Conservation (phyloP, 2,329 filamentous ascomycete species). For the Fusarium penzigii region DNA sequence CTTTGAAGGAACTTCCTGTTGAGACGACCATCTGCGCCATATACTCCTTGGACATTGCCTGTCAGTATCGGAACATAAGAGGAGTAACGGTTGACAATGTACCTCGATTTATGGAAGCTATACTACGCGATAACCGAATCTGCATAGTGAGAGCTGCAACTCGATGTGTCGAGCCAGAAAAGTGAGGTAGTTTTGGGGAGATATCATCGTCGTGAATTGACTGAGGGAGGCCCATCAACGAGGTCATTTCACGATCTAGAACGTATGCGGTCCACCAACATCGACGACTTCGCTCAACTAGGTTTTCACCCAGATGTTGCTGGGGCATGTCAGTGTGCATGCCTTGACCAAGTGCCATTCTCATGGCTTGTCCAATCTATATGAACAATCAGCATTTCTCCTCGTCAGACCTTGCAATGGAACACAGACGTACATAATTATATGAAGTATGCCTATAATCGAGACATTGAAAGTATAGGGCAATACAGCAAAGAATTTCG, state of each 20-base stretch:
- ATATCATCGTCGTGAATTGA: conserved; percentile 54
- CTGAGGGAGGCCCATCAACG: conserved; percentile 52
- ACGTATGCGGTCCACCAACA: conserved; percentile 58
- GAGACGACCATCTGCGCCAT: conserved; percentile 31
- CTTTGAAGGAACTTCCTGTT: conserved; percentile 34
- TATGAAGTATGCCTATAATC: conserved; percentile 49
- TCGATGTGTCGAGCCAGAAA: conserved; percentile 28
- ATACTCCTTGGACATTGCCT: conserved; percentile 23
- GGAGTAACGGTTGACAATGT: not conserved
- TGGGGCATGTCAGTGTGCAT: conserved; percentile 54
- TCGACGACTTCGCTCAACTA: conserved; percentile 48
- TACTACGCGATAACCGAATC: conserved; percentile 31
- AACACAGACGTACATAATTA: conserved; percentile 44
- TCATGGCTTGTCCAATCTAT: conserved; percentile 54
- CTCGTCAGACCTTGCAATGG: no score
- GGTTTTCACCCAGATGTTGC: conserved; percentile 39
- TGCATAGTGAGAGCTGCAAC: conserved; percentile 35
- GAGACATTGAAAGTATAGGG: conserved; percentile 53
- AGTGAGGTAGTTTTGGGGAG: conserved; percentile 39
- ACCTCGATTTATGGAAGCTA: conserved; percentile 36
- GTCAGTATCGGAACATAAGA: rapidly evolving
- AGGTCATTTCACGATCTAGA: conserved; percentile 54
- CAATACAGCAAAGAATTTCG: conserved; percentile 52
- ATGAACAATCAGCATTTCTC: no score
- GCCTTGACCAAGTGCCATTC: conserved; percentile 49